Conservation (phyloP, 2,329 filamentous ascomycete species). For the Aspergillus pseudoglaucus region DNA sequence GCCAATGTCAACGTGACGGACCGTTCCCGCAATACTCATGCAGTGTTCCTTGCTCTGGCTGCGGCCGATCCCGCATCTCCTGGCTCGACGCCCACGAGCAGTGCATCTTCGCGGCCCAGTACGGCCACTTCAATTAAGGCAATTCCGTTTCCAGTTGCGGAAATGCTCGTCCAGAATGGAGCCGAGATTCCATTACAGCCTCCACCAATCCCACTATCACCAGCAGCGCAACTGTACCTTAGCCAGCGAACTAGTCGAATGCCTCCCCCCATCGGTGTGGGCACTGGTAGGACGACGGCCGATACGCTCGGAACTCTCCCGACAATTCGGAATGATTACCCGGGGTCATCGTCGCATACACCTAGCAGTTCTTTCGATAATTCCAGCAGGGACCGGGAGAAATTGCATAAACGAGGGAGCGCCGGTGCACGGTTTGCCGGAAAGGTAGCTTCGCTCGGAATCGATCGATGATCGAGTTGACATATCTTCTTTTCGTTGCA, state of each 20-base stretch:
- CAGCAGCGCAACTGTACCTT: slow-evolving; percentile 73
- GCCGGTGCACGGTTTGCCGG: slow-evolving; percentile 63
- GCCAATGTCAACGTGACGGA: slow-evolving; percentile 85
- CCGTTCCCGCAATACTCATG: slow-evolving; percentile 78
- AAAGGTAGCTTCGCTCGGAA: slow-evolving; percentile 40
- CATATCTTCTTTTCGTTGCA: neutral
- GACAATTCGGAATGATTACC: slow-evolving; percentile 34
- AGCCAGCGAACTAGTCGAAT: slow-evolving; percentile 59
- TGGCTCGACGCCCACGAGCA: slow-evolving; percentile 36
- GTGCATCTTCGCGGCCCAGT: slow-evolving; percentile 19
- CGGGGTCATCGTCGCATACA: slow-evolving; percentile 21
- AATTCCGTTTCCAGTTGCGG: slow-evolving; percentile 78
- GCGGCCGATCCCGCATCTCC: slow-evolving; percentile 86
- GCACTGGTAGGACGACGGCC: slow-evolving; percentile 26
- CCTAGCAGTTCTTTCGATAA: slow-evolving; percentile 26
- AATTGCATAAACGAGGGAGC: slow-evolving; percentile 71
- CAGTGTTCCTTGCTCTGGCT: slow-evolving; percentile 83
- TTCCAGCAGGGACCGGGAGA: slow-evolving; percentile 53
- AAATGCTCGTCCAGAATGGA: slow-evolving; percentile 87
- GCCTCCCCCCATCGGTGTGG: slow-evolving; percentile 38
- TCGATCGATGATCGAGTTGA: slow-evolving; percentile 29
- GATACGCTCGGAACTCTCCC: slow-evolving; percentile 62
- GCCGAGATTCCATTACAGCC: slow-evolving; percentile 71
- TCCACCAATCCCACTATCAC: slow-evolving; percentile 76
- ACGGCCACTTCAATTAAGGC: slow-evolving; percentile 35